Evolutionary conservation across 1,284 basidiomycete genomes (phyloP), one percentile per base, ranked within the genome.

Genomic region (Cerioporus squamosus): DNA sequence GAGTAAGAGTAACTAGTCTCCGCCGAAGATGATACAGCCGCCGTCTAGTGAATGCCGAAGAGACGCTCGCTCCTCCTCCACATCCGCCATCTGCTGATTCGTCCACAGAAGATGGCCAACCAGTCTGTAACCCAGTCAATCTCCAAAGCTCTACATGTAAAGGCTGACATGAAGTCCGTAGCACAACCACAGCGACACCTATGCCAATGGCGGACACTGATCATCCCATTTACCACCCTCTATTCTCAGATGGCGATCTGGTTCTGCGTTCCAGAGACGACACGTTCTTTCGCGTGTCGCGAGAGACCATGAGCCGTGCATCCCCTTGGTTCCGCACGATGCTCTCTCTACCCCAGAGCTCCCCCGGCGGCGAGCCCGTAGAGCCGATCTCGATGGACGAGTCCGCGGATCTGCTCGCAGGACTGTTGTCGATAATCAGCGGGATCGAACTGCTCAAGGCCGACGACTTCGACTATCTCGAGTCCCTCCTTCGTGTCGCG

Each of bases 261-360:
- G 69, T 84, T 14, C 70, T 84, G 1, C 69, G 67, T 47, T 74
- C 81, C 12, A 72, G 71, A 50, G 78, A 78, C 59, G 72, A 71
- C 18, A 66, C 77, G 26, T 72, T 76, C 61, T 87, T 87, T 66
- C 78, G 77, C n/a, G 72, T 86, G 12, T 82, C 83, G 54, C 80
- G 81, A 0, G 78, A 78, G 65, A 80, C 78, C 1, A 74, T 87
- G 36, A 80, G 77, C 56, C 82, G 79, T 15, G 79, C 84, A 0
- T 87, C 84, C 2, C 79, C 79, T 12, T 86, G 85, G 79, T 85
- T 85, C 68, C 75, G 78, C 14, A 71, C 80, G 5, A 80, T 84
- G 69, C 79, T 85, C 62, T 76, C 76, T 22, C 72, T 86, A 3
- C 83, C 85, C 1, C 59, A 57, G 33, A 24, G 43, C 43, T 22